A percentile compares a stretch with the other conserved stretches of the same genome.
Evolutionary conservation across 2,329 filamentous ascomycete genomes (phyloP).

Genomic region (Xylaria sp.): DNA sequence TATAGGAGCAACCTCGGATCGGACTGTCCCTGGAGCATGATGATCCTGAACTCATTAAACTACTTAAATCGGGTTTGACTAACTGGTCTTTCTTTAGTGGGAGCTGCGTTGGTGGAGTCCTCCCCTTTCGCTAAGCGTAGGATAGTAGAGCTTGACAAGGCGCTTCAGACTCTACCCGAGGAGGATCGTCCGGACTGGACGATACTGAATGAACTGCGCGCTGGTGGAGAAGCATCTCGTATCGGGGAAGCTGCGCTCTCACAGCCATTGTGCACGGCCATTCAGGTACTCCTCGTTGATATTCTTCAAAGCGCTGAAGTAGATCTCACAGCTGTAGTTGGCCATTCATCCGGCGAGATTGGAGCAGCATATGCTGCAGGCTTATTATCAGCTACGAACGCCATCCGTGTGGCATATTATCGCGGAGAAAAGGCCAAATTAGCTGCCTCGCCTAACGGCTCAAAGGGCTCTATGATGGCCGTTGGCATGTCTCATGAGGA

Average conservation of each 20-base stretch:
- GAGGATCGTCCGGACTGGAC: slow-evolving; percentile 39
- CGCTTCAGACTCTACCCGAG: slow-evolving; percentile 26
- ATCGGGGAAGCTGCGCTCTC: slow-evolving; percentile 35
- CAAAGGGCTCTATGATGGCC: slow-evolving; percentile 54
- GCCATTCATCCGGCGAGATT: slow-evolving; percentile 49
- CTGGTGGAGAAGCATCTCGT: slow-evolving; percentile 34
- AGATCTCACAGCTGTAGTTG: slow-evolving; percentile 26
- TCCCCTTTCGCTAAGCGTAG: not conserved
- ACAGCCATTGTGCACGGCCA: slow-evolving; percentile 40
- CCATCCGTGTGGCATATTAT: slow-evolving; percentile 52
- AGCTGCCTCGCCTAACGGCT: slow-evolving; percentile 6
- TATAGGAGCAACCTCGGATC: not conserved
- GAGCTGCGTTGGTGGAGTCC: too few relatives aligned
- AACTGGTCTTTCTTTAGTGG: not conserved
- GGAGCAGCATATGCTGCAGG: slow-evolving; percentile 55
- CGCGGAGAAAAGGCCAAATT: slow-evolving; percentile 46
- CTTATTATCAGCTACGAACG: slow-evolving; percentile 46
- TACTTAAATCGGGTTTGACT: not conserved
- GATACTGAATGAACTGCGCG: slow-evolving; percentile 30
- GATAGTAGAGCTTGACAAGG: slow-evolving; percentile 31
- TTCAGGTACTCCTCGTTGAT: slow-evolving; percentile 32
- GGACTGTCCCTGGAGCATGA: not conserved
- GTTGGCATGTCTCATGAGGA: slow-evolving; percentile 48
- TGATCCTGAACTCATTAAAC: too few relatives aligned
- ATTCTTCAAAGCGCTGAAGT: slow-evolving; percentile 20